Evolutionary conservation across 352 stramenopile genomes (phyloP), one percentile per base, ranked within the genome.

Genomic region (Phytophthora agathidicida): DNA sequence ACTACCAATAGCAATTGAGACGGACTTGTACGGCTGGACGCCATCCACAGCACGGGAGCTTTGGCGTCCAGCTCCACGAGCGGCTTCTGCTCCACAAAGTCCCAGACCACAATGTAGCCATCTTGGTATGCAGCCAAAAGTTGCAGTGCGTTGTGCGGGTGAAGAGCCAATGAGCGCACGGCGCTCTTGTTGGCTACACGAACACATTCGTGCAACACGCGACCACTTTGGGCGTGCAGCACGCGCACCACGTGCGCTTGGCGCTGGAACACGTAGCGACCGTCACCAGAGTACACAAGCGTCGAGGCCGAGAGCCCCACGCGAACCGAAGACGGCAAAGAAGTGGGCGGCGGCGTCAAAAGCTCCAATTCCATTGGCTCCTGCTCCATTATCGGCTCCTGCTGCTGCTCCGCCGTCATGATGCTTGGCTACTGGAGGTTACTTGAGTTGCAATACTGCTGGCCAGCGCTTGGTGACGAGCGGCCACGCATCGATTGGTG

Each of bases 221-320:
- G 80, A 6, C 86, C 86, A 54, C 79, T 94, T 55, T 77, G 77
- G 43, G 78, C 73, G 62, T 88, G 80, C 26, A 89, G 68, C 33
- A 93, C 82, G 41, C 79, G 80, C 9, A 94, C 61, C 38, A 86
- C 75, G 56, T 91, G 75, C n/a, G 73, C 77, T 27, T 92, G 80
- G 46, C 80, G 78, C 68, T 93, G 80, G 71, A 93, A 94, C 22
- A 94, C 65, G 58, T 84, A 84, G 58, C 80, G 86, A 14, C 77
- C 83, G 57, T 93, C 81, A 3, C 58, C 38, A 11, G 86, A 89
- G 54, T 89, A 91, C 33, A 74, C 51, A 38, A 93, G 71, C 50
- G 75, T 51, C 9, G 75, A 43, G 22, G 55, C 58, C 5, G 41
- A 0, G 0, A 58, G 52, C 3, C 61, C 52, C 5, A 53, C 39